phyloP scores from a whole-genome alignment of 1,284 basidiomycete species.

The Austroboletus sp. region DNA sequence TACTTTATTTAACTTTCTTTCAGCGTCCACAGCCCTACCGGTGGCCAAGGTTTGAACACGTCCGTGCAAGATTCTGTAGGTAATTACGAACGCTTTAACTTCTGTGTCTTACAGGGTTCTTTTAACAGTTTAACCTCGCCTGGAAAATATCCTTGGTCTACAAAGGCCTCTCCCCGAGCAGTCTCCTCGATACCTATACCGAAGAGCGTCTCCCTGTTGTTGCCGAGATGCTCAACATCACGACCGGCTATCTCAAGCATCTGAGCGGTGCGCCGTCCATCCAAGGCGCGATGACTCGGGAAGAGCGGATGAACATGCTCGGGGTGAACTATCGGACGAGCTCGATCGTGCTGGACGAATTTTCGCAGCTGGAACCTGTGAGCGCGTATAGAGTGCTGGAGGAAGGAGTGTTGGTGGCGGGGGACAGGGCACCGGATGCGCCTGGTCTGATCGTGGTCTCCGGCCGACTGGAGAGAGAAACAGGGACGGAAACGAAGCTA shows the following conservation, averaged over 20 bases:
- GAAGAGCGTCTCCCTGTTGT: constrained; percentile 37
- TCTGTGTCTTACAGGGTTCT: neutral
- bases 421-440: constrained; percentile 22
- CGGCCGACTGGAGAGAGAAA: neutral
- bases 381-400: constrained; percentile 14
- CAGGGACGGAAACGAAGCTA: constrained; percentile 9
- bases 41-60: constrained; percentile 41
- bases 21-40: constrained; percentile 42
- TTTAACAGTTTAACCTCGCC: constrained; percentile 33
- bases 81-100: neutral
- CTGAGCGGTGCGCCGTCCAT: neutral
- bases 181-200: constrained; percentile 34
- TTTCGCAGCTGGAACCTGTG: constrained; percentile 1
- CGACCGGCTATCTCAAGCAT: constrained; percentile 10
- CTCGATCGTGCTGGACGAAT: constrained; percentile 29
- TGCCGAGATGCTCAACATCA: constrained; percentile 33
- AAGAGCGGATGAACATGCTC: constrained; percentile 25
- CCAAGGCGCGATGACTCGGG: constrained; percentile 7
- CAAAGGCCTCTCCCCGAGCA: constrained; percentile 26
- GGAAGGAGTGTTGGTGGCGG: constrained; percentile 13
- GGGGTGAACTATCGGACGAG: constrained; percentile 34
- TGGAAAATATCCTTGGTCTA: constrained; percentile 40
- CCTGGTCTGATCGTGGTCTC: constrained; percentile 2
- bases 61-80: constrained; percentile 37
- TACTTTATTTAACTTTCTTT: neutral